Conservation (phyloP, 805 yeast genomes). For the Pichia eremophila region DNA sequence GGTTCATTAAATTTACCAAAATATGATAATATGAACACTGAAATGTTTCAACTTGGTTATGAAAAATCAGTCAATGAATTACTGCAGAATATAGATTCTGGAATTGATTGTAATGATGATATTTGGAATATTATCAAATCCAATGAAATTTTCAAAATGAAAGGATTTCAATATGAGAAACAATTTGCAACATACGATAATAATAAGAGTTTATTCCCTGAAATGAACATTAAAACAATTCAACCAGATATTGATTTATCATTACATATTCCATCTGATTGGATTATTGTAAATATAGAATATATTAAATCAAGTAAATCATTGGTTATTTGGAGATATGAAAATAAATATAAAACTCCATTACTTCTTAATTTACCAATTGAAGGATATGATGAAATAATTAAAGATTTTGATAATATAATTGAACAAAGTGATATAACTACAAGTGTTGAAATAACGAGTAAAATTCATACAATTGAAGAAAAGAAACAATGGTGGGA, state of each 20-base stretch:
- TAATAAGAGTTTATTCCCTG: conserved; percentile 10
- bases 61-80: background rate
- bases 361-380: conserved; percentile 49
- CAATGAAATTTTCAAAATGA: background rate
- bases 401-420: conserved; percentile 38
- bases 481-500: conserved; percentile 76
- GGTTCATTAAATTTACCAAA: too few species aligned
- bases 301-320: conserved; percentile 49
- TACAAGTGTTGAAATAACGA: conserved; percentile 45
- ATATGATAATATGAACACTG: background rate
- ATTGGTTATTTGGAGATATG: conserved; percentile 32
- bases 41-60: background rate
- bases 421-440: conserved; percentile 54
- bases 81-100: too few species aligned
- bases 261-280: conserved; percentile 32
- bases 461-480: conserved; percentile 42
- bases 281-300: conserved; percentile 57
- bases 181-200: conserved; percentile 15
- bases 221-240: background rate
- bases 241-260: background rate
- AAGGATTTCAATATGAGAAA: conserved; percentile 4
- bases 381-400: conserved; percentile 37
- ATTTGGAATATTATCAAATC: background rate
- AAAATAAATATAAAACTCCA: conserved; percentile 15
- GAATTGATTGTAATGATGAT: background rate